Conservation (phyloP, 73 alveolate genomes). For the Paramecium sonneborni region DNA sequence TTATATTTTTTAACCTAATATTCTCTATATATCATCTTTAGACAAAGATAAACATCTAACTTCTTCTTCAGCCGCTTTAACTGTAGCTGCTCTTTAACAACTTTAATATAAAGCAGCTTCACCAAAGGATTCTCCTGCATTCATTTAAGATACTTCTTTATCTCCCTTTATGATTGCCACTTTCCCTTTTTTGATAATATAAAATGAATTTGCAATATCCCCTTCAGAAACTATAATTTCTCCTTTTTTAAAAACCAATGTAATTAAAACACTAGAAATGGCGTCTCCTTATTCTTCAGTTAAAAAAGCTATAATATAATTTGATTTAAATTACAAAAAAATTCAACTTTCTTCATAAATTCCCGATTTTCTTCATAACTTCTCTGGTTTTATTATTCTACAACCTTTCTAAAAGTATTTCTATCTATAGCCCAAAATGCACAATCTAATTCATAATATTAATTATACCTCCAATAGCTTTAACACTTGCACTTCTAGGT, state of each 20-base stretch:
- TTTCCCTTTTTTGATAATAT: slow-evolving; percentile 66
- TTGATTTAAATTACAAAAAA: slow-evolving; percentile 40
- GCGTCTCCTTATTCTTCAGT: slow-evolving; percentile 62
- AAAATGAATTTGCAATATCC: slow-evolving; percentile 61
- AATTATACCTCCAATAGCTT: slow-evolving; percentile 63
- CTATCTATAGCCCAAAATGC: slow-evolving; percentile 72
- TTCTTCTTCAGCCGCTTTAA: slow-evolving; percentile 66
- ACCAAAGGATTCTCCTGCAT: slow-evolving; percentile 71
- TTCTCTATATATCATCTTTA: slow-evolving; percentile 63
- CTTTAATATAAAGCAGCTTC: slow-evolving; percentile 68
- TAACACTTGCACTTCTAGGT: slow-evolving; percentile 82
- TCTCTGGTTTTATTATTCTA: slow-evolving; percentile 24
- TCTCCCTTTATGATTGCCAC: slow-evolving; percentile 66
- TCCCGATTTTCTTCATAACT: slow-evolving; percentile 60
- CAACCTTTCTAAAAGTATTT: slow-evolving; percentile 68
- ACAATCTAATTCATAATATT: neutral
- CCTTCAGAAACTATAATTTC: slow-evolving; percentile 61
- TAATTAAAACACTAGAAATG: slow-evolving; percentile 48
- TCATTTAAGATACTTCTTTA: slow-evolving; percentile 61
- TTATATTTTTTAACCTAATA: slow-evolving; percentile 64
- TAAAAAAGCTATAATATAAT: slow-evolving; percentile 7
- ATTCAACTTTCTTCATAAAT: slow-evolving; percentile 57
- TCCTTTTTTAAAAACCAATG: slow-evolving; percentile 42
- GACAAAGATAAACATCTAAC: slow-evolving; percentile 66
- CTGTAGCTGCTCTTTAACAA: slow-evolving; percentile 66